Evolutionary conservation across 1,139 yeast genomes (phyloP), one percentile per base, ranked within the genome.

Genomic region (Magnusiomyces fungicola): DNA sequence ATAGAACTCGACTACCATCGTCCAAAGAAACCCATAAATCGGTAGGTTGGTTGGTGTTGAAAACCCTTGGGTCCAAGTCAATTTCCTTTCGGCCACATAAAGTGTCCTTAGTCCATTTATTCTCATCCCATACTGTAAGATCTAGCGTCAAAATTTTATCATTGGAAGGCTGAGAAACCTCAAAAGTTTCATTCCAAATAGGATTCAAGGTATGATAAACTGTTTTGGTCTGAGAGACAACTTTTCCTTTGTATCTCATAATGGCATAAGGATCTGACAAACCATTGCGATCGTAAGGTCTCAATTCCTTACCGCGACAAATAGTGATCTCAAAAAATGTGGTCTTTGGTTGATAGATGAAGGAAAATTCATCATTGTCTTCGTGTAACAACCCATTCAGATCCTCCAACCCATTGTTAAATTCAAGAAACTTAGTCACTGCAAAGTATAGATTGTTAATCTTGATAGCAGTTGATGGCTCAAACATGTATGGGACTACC

Each of bases 231-330:
- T 84, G 85, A 69, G 69, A 78, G 14, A 80, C 78, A 49, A 73
- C 69, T 36, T 70, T 75, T 24, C 80, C 79, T 61, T 83, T 78
- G 61, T 86, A 65, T 60, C 69, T 79, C 49, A 85, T 73, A 60
- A 80, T 78, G 53, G 80, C 73, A 61, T 79, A 88, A 50, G 97
- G 97, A 67, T 89, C 96, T 2, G 95, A 86, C 60, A 82, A 81
- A 50, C 96, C 96, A 58, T 83, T 83, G 18, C 83, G 72, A 66
- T 89, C 97, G 23, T 87, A 87, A 10, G 95, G 72, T 43, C 81
- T 74, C 53, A 89, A 73, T 47, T 76, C 76, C 21, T 72, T 74
- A 2, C 89, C 96, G 47, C 72, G 70, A 39, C 78, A 57, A 10
- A 83, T 73, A 23, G 73, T 75, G 27, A 86, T 72, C 14, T 53